Evolutionary conservation across 192 early-diverging fungal genomes (phyloP).

Genomic region (Podila epigama): DNA sequence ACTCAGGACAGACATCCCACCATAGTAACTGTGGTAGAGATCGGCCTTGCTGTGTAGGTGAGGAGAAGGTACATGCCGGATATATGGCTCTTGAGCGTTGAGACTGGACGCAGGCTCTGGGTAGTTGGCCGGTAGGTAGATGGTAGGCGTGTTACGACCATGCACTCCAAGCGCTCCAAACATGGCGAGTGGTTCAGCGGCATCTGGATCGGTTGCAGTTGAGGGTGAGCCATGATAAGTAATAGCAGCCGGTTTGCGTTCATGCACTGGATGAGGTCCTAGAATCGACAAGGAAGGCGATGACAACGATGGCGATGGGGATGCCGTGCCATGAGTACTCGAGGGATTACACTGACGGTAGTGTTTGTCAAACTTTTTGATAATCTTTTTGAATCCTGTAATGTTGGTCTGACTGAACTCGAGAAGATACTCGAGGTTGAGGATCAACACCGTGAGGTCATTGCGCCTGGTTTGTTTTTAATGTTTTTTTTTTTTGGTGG

Average conservation of each 20-base stretch:
- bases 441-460: slow-evolving; percentile 40
- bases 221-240: slow-evolving; percentile 11
- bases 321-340: slow-evolving; percentile 18
- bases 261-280: slow-evolving; percentile 3
- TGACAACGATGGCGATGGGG: not conserved
- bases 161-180: slow-evolving; percentile 29
- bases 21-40: slow-evolving; percentile 38
- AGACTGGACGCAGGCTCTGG: slow-evolving; percentile 21
- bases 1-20: slow-evolving; percentile 39
- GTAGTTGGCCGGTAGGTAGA: slow-evolving; percentile 29
- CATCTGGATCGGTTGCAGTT: slow-evolving; percentile 6
- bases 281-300: slow-evolving; percentile 18
- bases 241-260: not conserved
- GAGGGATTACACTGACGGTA: too few relatives aligned
- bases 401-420: slow-evolving; percentile 68
- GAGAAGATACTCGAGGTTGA: slow-evolving; percentile 48
- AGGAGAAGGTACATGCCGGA: slow-evolving; percentile 30
- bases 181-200: slow-evolving; percentile 13
- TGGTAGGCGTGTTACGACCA: slow-evolving; percentile 29
- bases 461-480: slow-evolving; percentile 14
- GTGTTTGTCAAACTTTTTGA: slow-evolving; percentile 69
- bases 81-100: slow-evolving; percentile 37
- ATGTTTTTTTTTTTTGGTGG: too few relatives aligned
- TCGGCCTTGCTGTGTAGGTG: slow-evolving; percentile 18
- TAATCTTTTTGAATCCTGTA: slow-evolving; percentile 69